These are phyloP conservation scores for Cyamopsis tetragonoloba DNA, from an alignment of 306 rosid species.

Conservation along the genomic window DNA sequence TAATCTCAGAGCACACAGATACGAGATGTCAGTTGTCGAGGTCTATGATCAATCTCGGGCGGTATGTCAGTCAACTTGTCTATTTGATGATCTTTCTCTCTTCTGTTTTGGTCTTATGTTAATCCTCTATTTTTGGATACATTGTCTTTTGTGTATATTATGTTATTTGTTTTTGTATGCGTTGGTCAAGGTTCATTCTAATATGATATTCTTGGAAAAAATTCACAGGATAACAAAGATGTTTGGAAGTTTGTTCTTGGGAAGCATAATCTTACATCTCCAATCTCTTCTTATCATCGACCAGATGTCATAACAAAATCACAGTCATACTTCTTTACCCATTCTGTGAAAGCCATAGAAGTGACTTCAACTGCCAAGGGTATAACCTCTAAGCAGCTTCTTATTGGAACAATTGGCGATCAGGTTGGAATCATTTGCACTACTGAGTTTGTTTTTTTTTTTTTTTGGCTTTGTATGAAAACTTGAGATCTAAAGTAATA, in stretches of 20 bases:
- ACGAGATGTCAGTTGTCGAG: conserved; percentile 96
- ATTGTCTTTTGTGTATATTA: conserved; percentile 11
- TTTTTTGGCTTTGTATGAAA: background rate
- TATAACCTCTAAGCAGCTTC: conserved; percentile 93
- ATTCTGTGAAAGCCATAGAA: conserved; percentile 83
- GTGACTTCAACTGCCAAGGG: conserved; percentile 95
- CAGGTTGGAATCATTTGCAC: conserved; percentile 57
- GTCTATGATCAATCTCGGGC: conserved; percentile 94
- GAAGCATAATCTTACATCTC: conserved; percentile 93
- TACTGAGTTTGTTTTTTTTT: background rate
- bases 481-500: conserved; percentile 1
- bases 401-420: conserved; percentile 86
- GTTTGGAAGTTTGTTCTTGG: conserved; percentile 92
- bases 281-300: conserved; percentile 81
- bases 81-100: background rate
- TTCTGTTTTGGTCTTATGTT: conserved; percentile 7
- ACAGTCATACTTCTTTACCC: conserved; percentile 84
- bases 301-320: conserved; percentile 76
- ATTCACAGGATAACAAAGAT: conserved; percentile 80
- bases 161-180: background rate
- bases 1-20: conserved; percentile 96
- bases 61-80: conserved; percentile 53
- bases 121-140: background rate
- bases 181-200: background rate
- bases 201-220: conserved; percentile 21